Evolutionary conservation across 2,329 filamentous ascomycete genomes (phyloP), one percentile per base, ranked within the genome.

Genomic region (Sphaerostilbella broomeana): DNA sequence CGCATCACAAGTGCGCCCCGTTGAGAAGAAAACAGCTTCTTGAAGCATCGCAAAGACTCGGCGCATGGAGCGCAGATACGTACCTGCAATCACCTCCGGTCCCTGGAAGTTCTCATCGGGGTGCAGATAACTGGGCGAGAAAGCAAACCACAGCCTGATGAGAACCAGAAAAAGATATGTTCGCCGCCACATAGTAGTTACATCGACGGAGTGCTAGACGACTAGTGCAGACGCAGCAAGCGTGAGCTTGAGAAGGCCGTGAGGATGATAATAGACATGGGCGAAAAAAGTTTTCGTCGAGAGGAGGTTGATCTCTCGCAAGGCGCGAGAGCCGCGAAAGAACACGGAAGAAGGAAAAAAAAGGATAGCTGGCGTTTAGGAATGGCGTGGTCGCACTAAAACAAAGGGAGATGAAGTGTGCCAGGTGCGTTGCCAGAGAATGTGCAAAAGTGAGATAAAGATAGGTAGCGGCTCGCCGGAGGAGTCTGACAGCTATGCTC

Each of bases 31-130:
- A n/a, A n/a, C n/a, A n/a, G n/a, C n/a, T n/a, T 6, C 18, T 25
- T 13, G 21, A 7, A 15, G 16, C 22, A 7, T 31, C 13, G 13
- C n/a, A n/a, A n/a, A 36, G 10, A 11, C 9, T 10, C 26, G 39
- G 25, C 20, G 30, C 17, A 41, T 11, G 18, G 21, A n/a, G 16
- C 19, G 21, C 24, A 18, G 5, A 24, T 8, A 67, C 81, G 51
- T 77, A 95, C 90, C 90, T 56, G 90, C 89, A 57, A 97, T 92
- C 49, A 97, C 83, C 69, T 98, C 92, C 12, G 92, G 92, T 24
- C 92, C 92, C 67, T 98, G 92, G 57, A 98, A 98, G 70, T 97
- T 92, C 73, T 98, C 92, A 68, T 98, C 92, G 5, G 92, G 92
- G 62, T 98, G 92, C 32, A 98, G 77, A 63, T 98, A 98, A 71